Conservation (phyloP, 2,329 filamentous ascomycete species). For the Zymoseptoria tritici region DNA sequence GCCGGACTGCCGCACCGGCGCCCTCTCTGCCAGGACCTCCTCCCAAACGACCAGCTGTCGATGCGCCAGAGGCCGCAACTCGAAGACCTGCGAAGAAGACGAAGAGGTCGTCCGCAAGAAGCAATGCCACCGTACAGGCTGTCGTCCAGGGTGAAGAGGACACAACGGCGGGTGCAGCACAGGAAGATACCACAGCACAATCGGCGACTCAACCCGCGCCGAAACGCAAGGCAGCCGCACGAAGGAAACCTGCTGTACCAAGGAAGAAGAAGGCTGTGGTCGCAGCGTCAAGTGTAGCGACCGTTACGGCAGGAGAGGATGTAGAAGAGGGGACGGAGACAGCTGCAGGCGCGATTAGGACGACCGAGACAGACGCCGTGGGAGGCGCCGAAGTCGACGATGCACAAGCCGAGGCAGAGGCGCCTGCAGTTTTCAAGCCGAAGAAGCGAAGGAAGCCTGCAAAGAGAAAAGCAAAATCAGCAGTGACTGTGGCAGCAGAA, state of each 20-base stretch:
- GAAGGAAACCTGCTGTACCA: slow-evolving; percentile 9
- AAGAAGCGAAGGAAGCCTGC: slow-evolving; percentile 7
- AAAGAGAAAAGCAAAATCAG: slow-evolving; percentile 3
- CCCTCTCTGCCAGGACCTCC: neutral
- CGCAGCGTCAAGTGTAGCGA: slow-evolving; percentile 14
- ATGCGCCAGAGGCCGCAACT: slow-evolving; percentile 1
- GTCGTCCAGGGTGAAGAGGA: slow-evolving; percentile 11
- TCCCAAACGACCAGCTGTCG: slow-evolving; percentile 7
- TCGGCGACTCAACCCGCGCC: slow-evolving; percentile 2
- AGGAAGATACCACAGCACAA: slow-evolving; percentile 1
- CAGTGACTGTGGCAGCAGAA: neutral
- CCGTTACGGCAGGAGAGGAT: slow-evolving; percentile 7
- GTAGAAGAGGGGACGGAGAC: neutral
- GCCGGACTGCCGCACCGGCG: neutral
- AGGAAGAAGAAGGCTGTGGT: slow-evolving; percentile 15
- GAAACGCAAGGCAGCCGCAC: slow-evolving; percentile 4
- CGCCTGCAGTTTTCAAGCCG: neutral
- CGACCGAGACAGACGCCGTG: neutral
- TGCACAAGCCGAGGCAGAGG: neutral
- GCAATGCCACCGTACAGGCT: slow-evolving; percentile 16
- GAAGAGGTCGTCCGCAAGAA: slow-evolving; percentile 17
- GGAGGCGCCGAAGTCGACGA: neutral
- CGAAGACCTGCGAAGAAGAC: slow-evolving; percentile 15
- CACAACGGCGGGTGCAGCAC: neutral
- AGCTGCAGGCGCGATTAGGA: neutral